Base-by-base conservation (phyloP, 139 green algal species). In the Chlorella vulgaris region DNA sequence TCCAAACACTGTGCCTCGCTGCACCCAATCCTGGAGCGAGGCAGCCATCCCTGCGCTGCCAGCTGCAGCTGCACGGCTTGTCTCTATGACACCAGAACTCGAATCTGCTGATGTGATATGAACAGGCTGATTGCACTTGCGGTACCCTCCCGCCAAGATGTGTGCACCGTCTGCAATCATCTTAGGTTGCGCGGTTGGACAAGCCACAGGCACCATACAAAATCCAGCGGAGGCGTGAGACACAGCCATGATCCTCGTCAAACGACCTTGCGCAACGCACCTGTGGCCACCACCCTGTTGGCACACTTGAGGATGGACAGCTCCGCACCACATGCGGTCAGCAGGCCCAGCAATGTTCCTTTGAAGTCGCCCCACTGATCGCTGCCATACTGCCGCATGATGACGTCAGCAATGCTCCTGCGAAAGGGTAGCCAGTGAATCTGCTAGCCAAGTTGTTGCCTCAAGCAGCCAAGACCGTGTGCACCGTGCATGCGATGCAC, bases 321-420 rank as follows among this genome's bases (percentile, higher is more conserved):
- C 78, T 91, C 87, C 3, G 86, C 89, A 47, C 43, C 83, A 69
- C 81, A 88, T 26, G 84, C 87, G 19, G 50, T 70, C 53, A 91
- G 67, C 68, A 91, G 80, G 24, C 87, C 82, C 68, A 36, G 26
- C 0, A 36, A 29, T 7, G 6, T 75, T 33, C 28, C 68, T 74
- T 84, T 88, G 73, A 91, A 90, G 43, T 90, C 73, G 6, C 86
- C 86, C 68, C 86, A 90, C 8, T 60, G 65, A 61, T 90, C 84
- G 0, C 28, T 18, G 50, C 61, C 65, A 51, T 90, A 86, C n/a
- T 83, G 66, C 5, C 66, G 71, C 18, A 91, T 81, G 58, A 91
- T 80, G 39, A 73, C 81, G 26, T 83, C 77, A 4, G 75, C 87
- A n/a, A 91, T 87, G 55, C 69, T 68, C 35, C 53, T 79, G 73